Conservation (phyloP, 768 basidiomycete species). For the Leccinum broughii region DNA sequence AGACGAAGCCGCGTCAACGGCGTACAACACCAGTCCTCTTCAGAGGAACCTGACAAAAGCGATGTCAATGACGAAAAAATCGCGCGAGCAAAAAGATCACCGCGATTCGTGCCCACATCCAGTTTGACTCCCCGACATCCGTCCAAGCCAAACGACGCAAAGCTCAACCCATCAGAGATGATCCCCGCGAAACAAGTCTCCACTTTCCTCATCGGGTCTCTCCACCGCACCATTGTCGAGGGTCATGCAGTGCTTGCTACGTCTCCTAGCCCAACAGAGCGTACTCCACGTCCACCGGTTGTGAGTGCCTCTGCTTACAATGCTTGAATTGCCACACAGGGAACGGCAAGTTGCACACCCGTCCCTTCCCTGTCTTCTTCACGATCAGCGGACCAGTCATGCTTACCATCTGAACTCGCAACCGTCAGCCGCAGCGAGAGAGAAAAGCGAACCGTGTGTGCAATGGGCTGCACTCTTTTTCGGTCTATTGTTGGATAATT, state of each 20-base stretch:
- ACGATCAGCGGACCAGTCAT: conserved; percentile 11
- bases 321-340: conserved; percentile 13
- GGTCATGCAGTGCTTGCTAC: not conserved
- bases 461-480: conserved; percentile 11
- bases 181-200: conserved; percentile 10
- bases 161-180: not conserved
- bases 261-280: conserved; percentile 8
- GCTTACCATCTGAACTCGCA: conserved; percentile 25
- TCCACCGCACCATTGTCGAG: conserved; percentile 4
- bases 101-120: conserved; percentile 5
- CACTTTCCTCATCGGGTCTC: conserved; percentile 12
- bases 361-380: conserved; percentile 14
- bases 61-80: conserved; percentile 23
- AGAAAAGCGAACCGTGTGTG: conserved; percentile 7
- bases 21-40: conserved; percentile 26
- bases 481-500: conserved; percentile 23
- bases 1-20: conserved; percentile 25
- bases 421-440: conserved; percentile 24
- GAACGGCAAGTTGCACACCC: conserved; percentile 11
- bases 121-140: conserved; percentile 4
- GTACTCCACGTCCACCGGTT: conserved; percentile 17
- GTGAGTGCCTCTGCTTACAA: conserved; percentile 29
- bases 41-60: conserved; percentile 32
- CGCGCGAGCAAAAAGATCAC: conserved; percentile 8
- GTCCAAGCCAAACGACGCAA: not conserved